A percentile compares a stretch with the other conserved stretches of the same genome.
Evolutionary conservation across 2,329 filamentous ascomycete genomes (phyloP).

Genomic region (Epichloe uncinata): DNA sequence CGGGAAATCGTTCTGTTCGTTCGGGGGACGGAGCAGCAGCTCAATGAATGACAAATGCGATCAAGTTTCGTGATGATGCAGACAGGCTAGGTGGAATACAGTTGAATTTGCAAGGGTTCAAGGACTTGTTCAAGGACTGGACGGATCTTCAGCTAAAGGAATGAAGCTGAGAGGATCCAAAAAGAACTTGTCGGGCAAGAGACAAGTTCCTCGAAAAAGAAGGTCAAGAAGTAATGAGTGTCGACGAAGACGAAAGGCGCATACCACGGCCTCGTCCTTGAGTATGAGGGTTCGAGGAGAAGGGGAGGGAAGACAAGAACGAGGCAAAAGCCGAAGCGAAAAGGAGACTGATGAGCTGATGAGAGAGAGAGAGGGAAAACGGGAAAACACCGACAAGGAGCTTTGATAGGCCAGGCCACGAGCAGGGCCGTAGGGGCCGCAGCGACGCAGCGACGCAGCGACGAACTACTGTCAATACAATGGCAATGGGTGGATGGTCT

Average conservation of each 20-base stretch:
- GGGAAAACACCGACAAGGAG: no score
- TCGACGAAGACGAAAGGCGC: not conserved
- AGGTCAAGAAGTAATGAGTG: slow-evolving; percentile 1
- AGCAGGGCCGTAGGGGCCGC: no score
- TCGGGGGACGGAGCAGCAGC: not conserved
- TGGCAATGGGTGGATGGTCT: no score
- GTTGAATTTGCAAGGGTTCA: slow-evolving; percentile 4
- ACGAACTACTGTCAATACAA: no score
- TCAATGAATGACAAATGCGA: not conserved
- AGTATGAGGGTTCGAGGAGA: not conserved
- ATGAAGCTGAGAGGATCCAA: slow-evolving; percentile 14
- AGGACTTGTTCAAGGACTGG: slow-evolving; percentile 19
- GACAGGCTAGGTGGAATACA: not conserved
- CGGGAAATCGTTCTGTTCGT: not conserved
- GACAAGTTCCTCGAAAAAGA: not conserved
- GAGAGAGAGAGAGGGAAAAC: no score
- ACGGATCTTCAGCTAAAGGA: slow-evolving; percentile 24
- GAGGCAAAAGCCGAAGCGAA: not conserved
- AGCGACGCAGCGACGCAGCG: no score
- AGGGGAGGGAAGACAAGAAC: not conserved
- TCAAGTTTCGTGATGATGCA: not conserved
- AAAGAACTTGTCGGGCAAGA: not conserved
- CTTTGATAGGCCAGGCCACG: no score
- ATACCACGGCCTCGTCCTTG: not conserved
- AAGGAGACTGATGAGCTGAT: not conserved